Percentiles rank a stretch among this genome's conserved stretches.
Conservation (phyloP, 1,139 yeast genomes). For the Saccharomycopsis phalli region DNA sequence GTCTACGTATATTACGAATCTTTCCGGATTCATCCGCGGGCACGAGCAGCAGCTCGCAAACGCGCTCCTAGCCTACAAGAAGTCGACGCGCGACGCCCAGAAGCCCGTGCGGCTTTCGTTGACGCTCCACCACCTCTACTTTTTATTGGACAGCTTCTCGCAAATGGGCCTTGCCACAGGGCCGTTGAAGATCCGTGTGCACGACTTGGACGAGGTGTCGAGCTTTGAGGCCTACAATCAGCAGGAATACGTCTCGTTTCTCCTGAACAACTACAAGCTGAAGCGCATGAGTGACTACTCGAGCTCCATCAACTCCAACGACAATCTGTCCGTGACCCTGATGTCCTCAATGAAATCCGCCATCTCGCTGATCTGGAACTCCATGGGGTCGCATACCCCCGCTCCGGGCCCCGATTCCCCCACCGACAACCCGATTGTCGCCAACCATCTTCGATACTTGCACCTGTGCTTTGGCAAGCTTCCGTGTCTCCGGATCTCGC, state of each 20-base stretch:
- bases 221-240: conserved; percentile 8
- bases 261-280: conserved; percentile 18
- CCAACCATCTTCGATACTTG: conserved; percentile 46
- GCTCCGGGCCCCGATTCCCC: conserved; percentile 36
- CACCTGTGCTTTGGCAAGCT: conserved; percentile 60
- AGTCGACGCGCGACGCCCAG: conserved; percentile 9
- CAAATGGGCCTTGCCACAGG: conserved; percentile 51
- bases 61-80: conserved; percentile 13
- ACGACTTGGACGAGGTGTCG: conserved; percentile 44
- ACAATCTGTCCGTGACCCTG: conserved; percentile 52
- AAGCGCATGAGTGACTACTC: conserved; percentile 18
- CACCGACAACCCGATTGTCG: conserved; percentile 25
- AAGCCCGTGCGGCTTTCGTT: conserved; percentile 49
- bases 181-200: conserved; percentile 50
- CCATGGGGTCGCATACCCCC: conserved; percentile 23
- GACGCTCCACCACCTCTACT: conserved; percentile 57
- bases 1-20: conserved; percentile 17
- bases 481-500: conserved; percentile 53
- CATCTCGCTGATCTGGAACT: conserved; percentile 34
- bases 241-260: conserved; percentile 18
- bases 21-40: conserved; percentile 16
- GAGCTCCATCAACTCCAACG: conserved; percentile 25
- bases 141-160: conserved; percentile 48
- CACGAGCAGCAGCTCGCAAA: conserved; percentile 18
- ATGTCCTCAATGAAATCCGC: conserved; percentile 54